Evolutionary conservation across 805 yeast genomes (phyloP).

Genomic region (Zygoascus flipseniorum): DNA sequence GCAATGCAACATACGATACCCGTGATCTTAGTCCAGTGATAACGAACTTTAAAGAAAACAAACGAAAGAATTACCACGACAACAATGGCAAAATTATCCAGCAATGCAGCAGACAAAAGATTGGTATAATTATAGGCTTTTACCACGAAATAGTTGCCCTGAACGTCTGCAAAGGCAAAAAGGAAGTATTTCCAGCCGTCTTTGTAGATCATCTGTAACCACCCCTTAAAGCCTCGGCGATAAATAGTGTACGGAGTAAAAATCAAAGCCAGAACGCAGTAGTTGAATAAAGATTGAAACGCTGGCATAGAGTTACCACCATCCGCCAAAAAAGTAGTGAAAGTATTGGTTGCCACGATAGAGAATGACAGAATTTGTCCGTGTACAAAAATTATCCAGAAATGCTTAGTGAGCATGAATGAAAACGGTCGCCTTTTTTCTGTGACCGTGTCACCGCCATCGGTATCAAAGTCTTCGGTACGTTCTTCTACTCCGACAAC

Average conservation of each 20-base stretch:
- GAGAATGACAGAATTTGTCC: constrained; percentile 36
- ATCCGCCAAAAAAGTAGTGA: constrained; percentile 33
- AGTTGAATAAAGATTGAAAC: constrained; percentile 35
- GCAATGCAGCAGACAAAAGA: constrained; percentile 34
- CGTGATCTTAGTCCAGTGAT: constrained; percentile 37
- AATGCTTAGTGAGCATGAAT: constrained; percentile 27
- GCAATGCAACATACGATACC: constrained; percentile 35
- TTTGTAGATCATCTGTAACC: constrained; percentile 21
- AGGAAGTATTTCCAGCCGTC: constrained; percentile 38
- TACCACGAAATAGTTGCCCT: constrained; percentile 40
- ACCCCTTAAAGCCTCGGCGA: constrained; percentile 31
- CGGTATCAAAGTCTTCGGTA: not conserved
- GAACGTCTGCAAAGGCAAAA: constrained; percentile 37
- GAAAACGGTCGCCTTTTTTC: constrained; percentile 9
- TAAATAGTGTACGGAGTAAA: constrained; percentile 35
- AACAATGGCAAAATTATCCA: constrained; percentile 39
- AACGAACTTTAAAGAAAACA: constrained; percentile 34
- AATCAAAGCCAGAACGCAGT: constrained; percentile 29
- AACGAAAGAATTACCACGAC: constrained; percentile 37
- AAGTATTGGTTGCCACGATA: constrained; percentile 36
- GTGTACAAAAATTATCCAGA: constrained; percentile 34
- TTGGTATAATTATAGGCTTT: constrained; percentile 38
- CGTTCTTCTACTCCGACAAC: not conserved
- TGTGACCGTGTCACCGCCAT: not conserved
- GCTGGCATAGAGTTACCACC: constrained; percentile 36